Conservation (phyloP, 2,329 filamentous ascomycete genomes). For the Aspergillus japonicus region DNA sequence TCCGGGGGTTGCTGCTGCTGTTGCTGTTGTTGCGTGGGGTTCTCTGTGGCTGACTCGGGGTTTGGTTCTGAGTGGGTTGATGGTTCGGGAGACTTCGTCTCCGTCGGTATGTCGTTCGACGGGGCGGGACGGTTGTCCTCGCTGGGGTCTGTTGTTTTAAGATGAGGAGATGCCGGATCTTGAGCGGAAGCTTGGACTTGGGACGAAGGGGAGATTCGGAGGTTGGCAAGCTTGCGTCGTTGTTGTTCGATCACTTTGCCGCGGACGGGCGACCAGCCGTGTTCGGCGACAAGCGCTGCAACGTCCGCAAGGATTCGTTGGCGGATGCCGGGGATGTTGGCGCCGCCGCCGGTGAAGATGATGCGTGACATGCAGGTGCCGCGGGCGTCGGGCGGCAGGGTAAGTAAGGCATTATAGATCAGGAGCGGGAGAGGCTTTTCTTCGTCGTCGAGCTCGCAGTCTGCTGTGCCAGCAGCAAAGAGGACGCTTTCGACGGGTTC, state of each 20-base stretch:
- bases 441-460: slow-evolving; percentile 74
- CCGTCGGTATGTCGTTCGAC: no score
- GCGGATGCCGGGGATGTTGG: slow-evolving; percentile 76
- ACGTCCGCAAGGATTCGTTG: slow-evolving; percentile 75
- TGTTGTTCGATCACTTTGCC: slow-evolving; percentile 62
- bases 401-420: slow-evolving; percentile 71
- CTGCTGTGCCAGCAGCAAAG: slow-evolving; percentile 58
- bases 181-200: not conserved
- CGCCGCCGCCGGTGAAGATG: slow-evolving; percentile 78
- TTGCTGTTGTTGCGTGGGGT: not conserved
- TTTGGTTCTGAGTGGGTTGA: no score
- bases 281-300: slow-evolving; percentile 60
- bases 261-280: slow-evolving; percentile 75
- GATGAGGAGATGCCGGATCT: no score
- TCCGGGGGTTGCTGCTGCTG: slow-evolving; percentile 7
- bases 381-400: slow-evolving; percentile 77
- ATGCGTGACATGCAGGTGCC: slow-evolving; percentile 85
- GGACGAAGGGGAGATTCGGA: slow-evolving; percentile 26
- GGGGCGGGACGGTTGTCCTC: no score
- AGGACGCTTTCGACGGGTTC: slow-evolving; percentile 74
- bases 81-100: no score
- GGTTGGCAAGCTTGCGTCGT: slow-evolving; percentile 45
- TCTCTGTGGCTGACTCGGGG: no score
- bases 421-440: slow-evolving; percentile 76
- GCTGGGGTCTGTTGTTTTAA: no score